Evolutionary conservation across 2,329 filamentous ascomycete genomes (phyloP), one percentile per base, ranked within the genome.

Genomic region (Stenocarpella maydis): DNA sequence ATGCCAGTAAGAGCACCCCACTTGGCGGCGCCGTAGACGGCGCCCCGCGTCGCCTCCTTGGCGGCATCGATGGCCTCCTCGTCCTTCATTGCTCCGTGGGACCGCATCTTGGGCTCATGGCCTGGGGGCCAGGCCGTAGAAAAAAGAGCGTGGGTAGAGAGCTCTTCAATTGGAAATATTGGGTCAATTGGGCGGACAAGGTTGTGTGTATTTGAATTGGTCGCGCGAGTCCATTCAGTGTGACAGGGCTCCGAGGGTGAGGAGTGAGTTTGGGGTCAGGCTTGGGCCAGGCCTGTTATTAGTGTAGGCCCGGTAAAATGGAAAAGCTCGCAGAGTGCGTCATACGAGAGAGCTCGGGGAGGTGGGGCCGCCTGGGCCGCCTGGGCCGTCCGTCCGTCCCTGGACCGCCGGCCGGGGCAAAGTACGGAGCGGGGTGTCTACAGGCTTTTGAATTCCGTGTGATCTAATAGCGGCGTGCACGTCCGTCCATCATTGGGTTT

Each of bases 11-110:
- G 88, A n/a, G 86, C 80, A 67, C 92, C 92, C 91, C 91, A 95
- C 84, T 91, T 93, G 21, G 87, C 79, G 45, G 90, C 91, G 21
- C 92, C 92, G 54, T 85, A 80, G 39, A 87, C 79, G 21, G 91
- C 92, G 43, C 92, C 93, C 72, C 85, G 85, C 3, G 85, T 85
- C 43, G 91, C 92, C 75, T 92, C 91, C 88, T 90, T 91, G 50
- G 91, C 89, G 55, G 92, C 92, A 68, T 87, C 84, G 72, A 87
- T 87, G 61, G 91, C 88, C 78, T 95, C 92, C 50, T 88, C 87
- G 73, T 87, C 88, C 64, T 87, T 87, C 76, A 91, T 81, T 72
- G 84, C 85, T 74, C 87, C 88, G 80, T 89, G 85, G 66, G 81
- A 76, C 72, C 80, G 81, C 83, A 88, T 85, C 47, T 55, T 74